A percentile compares a stretch with the other conserved stretches of the same genome.
These are phyloP conservation scores for Aureobasidium subglaciale DNA, from an alignment of 2,329 filamentous ascomycete species.

Conservation along the genomic window DNA sequence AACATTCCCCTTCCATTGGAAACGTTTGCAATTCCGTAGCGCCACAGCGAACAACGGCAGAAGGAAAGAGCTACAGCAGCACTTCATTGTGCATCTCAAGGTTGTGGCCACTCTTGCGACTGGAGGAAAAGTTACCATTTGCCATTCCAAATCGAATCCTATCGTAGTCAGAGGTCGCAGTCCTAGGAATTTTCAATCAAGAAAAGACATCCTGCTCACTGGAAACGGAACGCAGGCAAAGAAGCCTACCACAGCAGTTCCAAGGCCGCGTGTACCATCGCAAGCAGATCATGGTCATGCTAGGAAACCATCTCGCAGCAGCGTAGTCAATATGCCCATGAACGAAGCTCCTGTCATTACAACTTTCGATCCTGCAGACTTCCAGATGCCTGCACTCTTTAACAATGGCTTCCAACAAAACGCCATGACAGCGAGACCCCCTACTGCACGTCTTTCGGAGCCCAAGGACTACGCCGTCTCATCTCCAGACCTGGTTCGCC, in stretches of 20 bases:
- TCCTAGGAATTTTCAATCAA: slow-evolving; percentile 87
- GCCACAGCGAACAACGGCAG: slow-evolving; percentile 95
- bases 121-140: slow-evolving; percentile 72
- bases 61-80: slow-evolving; percentile 89
- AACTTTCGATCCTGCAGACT: slow-evolving; percentile 34
- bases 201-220: slow-evolving; percentile 84
- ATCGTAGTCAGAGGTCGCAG: slow-evolving; percentile 92
- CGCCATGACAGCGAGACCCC: slow-evolving; percentile 38
- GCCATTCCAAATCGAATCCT: slow-evolving; percentile 78
- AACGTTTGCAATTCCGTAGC: slow-evolving; percentile 85
- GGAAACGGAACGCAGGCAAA: slow-evolving; percentile 72
- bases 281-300: background rate
- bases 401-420: slow-evolving; percentile 29
- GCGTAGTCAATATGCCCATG: slow-evolving; percentile 18
- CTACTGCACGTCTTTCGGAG: slow-evolving; percentile 30
- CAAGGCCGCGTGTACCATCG: background rate
- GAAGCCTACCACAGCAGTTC: slow-evolving; percentile 37
- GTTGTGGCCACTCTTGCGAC: slow-evolving; percentile 77
- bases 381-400: slow-evolving; percentile 34
- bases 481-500: slow-evolving; percentile 45
- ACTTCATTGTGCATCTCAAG: slow-evolving; percentile 85
- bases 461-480: slow-evolving; percentile 30
- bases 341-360: slow-evolving; percentile 29
- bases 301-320: background rate
- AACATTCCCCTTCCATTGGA: slow-evolving; percentile 90